Base-by-base conservation (phyloP, 306 rosid species). In the Neltuma alba region DNA sequence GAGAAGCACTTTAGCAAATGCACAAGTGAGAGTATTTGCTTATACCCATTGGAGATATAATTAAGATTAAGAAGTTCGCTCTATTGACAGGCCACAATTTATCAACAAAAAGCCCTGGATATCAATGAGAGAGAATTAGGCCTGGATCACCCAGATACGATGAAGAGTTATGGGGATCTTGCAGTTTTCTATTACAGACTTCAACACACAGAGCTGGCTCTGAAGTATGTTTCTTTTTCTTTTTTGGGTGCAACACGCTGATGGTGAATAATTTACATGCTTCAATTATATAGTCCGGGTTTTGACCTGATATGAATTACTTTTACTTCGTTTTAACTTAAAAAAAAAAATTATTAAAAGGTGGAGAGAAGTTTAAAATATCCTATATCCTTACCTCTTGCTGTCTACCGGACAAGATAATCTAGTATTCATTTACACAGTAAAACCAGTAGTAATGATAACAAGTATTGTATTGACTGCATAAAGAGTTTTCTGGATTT, bases 131-230 rank as follows among this genome's bases (percentile, higher is more conserved):
- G 98, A 87, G 99, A 96, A 81, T 79, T 96, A 63, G 99, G 99
- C 81, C 88, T 96, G 87, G 99, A 96, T 81, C 99, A 96, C 86
- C 99, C 98, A 74, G 99, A 96, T 87, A 96, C 99, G 40, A 96
- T 96, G 99, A 96, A 96, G 89, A 96, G 99, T 83, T 96, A 96
- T 80, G 98, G 99, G 70, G 99, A 96, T 83, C 97, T 96, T 85
- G 98, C 99, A 57, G 99, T 96, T 79, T 96, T 96, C 89, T 96
- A 96, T 81, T 96, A 96, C 87, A 88, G 99, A 65, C 99, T 96
- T 87, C 99, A 96, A 80, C 99, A 96, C 79, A 93, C 98, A 11
- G 99, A 96, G 88, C 80, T 96, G 82, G 99, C 99, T 83, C 92
- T 96, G 72, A 96, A 91, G 99, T 96, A 93, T 75, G 97, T 60